Base-by-base conservation (phyloP, 768 basidiomycete species). In the Podaxis sp. region DNA sequence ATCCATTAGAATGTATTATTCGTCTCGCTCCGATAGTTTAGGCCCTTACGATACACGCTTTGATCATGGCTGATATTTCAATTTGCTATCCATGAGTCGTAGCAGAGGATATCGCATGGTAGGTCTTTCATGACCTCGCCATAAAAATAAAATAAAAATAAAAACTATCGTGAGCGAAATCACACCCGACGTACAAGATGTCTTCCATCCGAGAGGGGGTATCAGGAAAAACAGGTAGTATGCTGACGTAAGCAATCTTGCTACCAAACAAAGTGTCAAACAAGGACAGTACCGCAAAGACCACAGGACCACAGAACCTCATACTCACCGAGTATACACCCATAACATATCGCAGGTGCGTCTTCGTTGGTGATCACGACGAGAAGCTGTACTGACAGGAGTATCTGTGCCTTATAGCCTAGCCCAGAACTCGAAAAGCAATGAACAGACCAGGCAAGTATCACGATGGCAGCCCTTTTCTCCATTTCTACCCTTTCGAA, bases 401-500 rank as follows among this genome's bases (percentile, higher is more conserved):
- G 10, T 18, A 23, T 37, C 18, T 46, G 18, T 46, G 18, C 52
- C 40, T 23, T 23, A 16, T 36, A 62, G 55, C 16, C 51, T 25
- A 57, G 14, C 36, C 13, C 28, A 32, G 14, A 36, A n/a, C 35
- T 64, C 66, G 61, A 72, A 74, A 75, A 73, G 66, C 67, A 64
- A 86, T 86, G 85, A 86, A 86, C 78, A 77, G 85, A 77, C 80
- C 83, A 80, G 84, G 85, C 81, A 60, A 62, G 78, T 65, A 63
- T 59, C 53, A 32, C 59, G 59, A 55, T 61, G 44, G 14, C 40
- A 18, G 38, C 55, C 52, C 58, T 64, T 51, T 32, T 37, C 48
- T 42, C 37, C 57, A 51, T 63, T 62, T 59, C 55, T 14, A 25
- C 61, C 53, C 37, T 50, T 56, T 47, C 57, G 40, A 57, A 64